phyloP scores from a whole-genome alignment of 805 yeast genomes.

The Starmerella powellii region DNA sequence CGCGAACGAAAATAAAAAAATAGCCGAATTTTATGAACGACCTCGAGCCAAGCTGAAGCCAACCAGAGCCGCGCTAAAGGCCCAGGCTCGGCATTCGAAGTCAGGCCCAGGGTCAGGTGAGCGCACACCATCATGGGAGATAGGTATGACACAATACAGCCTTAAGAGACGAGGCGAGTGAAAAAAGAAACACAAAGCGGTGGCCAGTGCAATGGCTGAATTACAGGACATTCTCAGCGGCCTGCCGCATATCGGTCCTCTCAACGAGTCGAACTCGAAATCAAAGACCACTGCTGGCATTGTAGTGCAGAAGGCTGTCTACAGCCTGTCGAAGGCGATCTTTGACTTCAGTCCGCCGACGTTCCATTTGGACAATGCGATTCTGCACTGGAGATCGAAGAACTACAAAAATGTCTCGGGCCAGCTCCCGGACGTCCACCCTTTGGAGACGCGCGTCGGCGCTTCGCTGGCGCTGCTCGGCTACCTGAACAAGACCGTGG shows the following conservation, averaged over 20 bases:
- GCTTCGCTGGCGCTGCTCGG: conserved; percentile 74
- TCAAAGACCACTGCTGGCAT: conserved; percentile 15
- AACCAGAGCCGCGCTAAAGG: too few species aligned
- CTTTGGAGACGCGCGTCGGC: conserved; percentile 61
- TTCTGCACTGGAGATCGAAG: conserved; percentile 50
- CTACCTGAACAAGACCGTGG: conserved; percentile 29
- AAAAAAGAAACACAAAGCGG: not conserved
- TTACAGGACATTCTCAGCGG: conserved; percentile 9
- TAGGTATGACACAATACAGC: not conserved
- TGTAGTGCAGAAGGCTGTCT: conserved; percentile 28
- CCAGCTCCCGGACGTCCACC: conserved; percentile 48
- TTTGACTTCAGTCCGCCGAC: conserved; percentile 56
- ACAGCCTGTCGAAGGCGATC: conserved; percentile 28
- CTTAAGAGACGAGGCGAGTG: not conserved
- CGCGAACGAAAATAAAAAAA: too few species aligned
- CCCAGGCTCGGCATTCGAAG: too few species aligned
- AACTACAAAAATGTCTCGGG: conserved; percentile 37
- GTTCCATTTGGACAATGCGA: conserved; percentile 46
- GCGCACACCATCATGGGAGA: not conserved
- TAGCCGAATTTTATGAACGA: too few species aligned
- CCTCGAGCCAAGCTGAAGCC: too few species aligned
- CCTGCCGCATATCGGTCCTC: conserved; percentile 8
- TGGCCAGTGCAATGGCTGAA: too few species aligned
- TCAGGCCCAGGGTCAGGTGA: too few species aligned
- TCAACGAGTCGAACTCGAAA: conserved; percentile 2